Evolutionary conservation across 108 stramenopile species (phyloP).

Genomic region (Schizochytrium sp.): DNA sequence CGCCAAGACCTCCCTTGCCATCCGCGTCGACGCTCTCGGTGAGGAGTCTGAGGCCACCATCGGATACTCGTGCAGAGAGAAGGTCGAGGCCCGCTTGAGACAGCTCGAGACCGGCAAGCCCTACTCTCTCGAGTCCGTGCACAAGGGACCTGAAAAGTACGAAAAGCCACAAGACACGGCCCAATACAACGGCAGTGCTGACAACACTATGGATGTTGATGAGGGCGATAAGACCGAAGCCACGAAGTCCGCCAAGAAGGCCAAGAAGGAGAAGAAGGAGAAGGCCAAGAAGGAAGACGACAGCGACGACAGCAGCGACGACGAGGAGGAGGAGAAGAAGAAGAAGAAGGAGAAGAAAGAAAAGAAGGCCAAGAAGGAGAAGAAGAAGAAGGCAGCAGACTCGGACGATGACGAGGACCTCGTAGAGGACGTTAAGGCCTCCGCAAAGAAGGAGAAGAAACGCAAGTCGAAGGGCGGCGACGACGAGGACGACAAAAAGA

Average conservation of each 20-base stretch:
- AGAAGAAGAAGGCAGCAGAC: background rate
- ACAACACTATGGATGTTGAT: slow-evolving; percentile 79
- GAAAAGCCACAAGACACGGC: slow-evolving; percentile 77
- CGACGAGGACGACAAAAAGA: slow-evolving; percentile 58
- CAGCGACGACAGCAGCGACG: slow-evolving; percentile 71
- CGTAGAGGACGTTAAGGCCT: background rate
- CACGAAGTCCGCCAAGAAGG: slow-evolving; percentile 73
- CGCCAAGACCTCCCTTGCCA: slow-evolving; percentile 96
- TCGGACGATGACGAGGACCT: slow-evolving; percentile 25
- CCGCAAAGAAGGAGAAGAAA: slow-evolving; percentile 59
- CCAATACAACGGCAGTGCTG: slow-evolving; percentile 86
- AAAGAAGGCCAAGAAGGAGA: slow-evolving; percentile 72
- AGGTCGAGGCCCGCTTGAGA: slow-evolving; percentile 96
- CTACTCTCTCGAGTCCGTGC: slow-evolving; percentile 72
- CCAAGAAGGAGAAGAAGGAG: slow-evolving; percentile 77
- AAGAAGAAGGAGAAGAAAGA: slow-evolving; percentile 75
- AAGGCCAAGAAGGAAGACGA: slow-evolving; percentile 65
- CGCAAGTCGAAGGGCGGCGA: slow-evolving; percentile 46
- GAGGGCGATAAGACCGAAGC: slow-evolving; percentile 65
- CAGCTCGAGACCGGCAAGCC: slow-evolving; percentile 91
- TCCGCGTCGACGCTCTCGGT: slow-evolving; percentile 98
- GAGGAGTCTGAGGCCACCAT: slow-evolving; percentile 92
- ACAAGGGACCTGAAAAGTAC: slow-evolving; percentile 74
- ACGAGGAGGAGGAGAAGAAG: slow-evolving; percentile 73
- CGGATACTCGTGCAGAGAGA: slow-evolving; percentile 92